Percentiles rank a stretch among this genome's conserved stretches.
Conservation (phyloP, 805 yeast species). For the Starmerella bombi region DNA sequence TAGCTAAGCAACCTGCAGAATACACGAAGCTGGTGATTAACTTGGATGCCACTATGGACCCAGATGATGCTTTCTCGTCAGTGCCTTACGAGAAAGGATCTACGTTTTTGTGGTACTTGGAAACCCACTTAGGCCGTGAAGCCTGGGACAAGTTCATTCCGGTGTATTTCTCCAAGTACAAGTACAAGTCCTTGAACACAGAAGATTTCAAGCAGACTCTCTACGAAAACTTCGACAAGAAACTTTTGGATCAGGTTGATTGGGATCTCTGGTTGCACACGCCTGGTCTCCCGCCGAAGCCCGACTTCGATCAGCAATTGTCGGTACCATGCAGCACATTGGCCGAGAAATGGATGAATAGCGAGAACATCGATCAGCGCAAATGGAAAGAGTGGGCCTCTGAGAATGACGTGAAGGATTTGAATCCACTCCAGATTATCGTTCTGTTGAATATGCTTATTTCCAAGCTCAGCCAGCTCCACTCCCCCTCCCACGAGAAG, state of each 20-base stretch:
- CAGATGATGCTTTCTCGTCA: slow-evolving; percentile 77
- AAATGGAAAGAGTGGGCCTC: slow-evolving; percentile 30
- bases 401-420: slow-evolving; percentile 38
- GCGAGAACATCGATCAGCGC: slow-evolving; percentile 22
- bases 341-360: slow-evolving; percentile 50
- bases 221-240: slow-evolving; percentile 46
- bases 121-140: slow-evolving; percentile 44
- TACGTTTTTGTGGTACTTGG: slow-evolving; percentile 62
- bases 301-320: slow-evolving; percentile 62
- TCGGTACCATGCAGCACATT: slow-evolving; percentile 59
- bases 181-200: slow-evolving; percentile 62
- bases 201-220: slow-evolving; percentile 66
- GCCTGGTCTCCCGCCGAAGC: slow-evolving; percentile 85
- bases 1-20: slow-evolving; percentile 37
- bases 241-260: slow-evolving; percentile 53
- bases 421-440: slow-evolving; percentile 64
- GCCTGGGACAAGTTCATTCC: slow-evolving; percentile 71
- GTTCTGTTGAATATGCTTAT: slow-evolving; percentile 63
- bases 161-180: slow-evolving; percentile 57
- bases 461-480: slow-evolving; percentile 28
- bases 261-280: slow-evolving; percentile 75
- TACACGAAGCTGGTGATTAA: slow-evolving; percentile 44
- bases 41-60: slow-evolving; percentile 52
- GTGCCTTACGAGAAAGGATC: slow-evolving; percentile 91
- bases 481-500: slow-evolving; percentile 19